Conservation (phyloP, 106 monocot genomes). For the Acanthochlamys bracteata region DNA sequence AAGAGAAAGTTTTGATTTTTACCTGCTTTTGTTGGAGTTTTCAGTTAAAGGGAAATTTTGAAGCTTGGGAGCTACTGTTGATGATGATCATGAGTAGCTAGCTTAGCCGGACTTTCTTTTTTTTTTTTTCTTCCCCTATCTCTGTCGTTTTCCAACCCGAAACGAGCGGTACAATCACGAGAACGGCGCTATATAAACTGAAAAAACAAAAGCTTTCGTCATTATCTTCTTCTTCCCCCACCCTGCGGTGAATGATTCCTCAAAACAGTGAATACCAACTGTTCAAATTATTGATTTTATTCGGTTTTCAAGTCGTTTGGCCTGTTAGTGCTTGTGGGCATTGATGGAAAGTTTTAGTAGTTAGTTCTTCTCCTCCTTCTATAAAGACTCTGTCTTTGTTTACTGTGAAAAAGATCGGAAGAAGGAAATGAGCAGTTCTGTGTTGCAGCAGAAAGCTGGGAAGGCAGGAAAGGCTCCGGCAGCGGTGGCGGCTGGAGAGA, state of each 20-base stretch:
- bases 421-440: not conserved
- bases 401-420: not conserved
- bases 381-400: not conserved
- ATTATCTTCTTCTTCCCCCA: not conserved
- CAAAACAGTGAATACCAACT: no score
- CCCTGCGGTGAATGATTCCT: no score
- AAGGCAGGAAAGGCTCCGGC: constrained; percentile 19
- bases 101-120: not conserved
- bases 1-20: no score
- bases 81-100: no score
- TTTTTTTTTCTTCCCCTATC: not conserved
- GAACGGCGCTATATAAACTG: not conserved
- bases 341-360: not conserved
- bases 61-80: no score
- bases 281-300: no score
- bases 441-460: constrained; percentile 13
- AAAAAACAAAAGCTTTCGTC: no score
- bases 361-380: not conserved
- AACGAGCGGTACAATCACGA: not conserved
- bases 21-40: no score
- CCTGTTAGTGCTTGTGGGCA: no score
- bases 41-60: no score
- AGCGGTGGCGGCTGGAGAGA: constrained; percentile 22
- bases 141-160: not conserved
- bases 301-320: no score